Base-by-base conservation (phyloP, 2,329 filamentous ascomycete genomes). In the Rhexocercosporidium sp. region DNA sequence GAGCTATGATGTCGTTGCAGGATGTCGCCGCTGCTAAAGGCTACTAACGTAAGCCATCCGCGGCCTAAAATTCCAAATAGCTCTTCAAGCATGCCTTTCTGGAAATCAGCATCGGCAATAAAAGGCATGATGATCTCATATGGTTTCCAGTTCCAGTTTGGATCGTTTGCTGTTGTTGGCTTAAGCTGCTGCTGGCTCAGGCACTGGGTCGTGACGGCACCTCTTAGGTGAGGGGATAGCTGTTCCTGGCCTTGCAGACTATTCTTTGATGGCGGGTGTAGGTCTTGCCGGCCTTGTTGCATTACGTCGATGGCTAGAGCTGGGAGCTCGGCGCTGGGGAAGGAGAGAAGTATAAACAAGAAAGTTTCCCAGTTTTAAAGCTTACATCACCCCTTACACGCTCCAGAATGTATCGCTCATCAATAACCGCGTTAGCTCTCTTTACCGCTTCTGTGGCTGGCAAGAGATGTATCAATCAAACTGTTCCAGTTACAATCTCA, bases 401-500 rank as follows among this genome's bases (percentile, higher is more conserved):
- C 27, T 3, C 29, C 44, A 64, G 18, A 46, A 71, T 70, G 68
- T 64, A 62, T 69, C n/a, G 29, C n/a, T 69, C 62, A 3, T 51
- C 56, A 12, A 14, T 66, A 8, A 56, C 63, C 44, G 39, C 64
- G 29, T 27, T 69, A 41, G 67, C 62, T 18, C 39, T 71, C 22
- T 62, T 69, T 37, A 44, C 60, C n/a, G 65, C 66, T 34, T 64
- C 66, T 39, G 66, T 46, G 37, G 54, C 61, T 31, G 76, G 76
- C 27, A 76, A 76, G 60, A 67, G 73, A 62, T 85, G 83, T 70
- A 77, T 77, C 53, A 83, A 89, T 68, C 73, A 90, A 37, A 86
- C 82, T 0, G 81, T 91, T 5, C 84, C 86, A 1, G 80, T 91
- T 16, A 77, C 80, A 3, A 82, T 90, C 59, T 81, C 81, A 1